Base-by-base conservation (phyloP, 1,139 yeast genomes). In the Kodamaea sp. region DNA sequence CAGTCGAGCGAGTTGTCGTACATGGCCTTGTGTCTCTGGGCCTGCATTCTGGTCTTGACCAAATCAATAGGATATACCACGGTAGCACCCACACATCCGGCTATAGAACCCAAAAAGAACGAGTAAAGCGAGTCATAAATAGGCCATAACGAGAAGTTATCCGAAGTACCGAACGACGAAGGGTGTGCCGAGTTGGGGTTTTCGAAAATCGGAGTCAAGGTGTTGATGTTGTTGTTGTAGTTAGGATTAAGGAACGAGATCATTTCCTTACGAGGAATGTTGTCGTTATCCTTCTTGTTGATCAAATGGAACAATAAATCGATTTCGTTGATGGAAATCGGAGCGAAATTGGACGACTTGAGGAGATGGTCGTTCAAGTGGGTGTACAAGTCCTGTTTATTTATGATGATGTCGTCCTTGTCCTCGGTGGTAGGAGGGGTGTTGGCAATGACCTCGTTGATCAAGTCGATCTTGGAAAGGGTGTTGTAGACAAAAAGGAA, bases 81-180 rank as follows among this genome's bases (percentile, higher is more conserved):
- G 7, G 97, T 87, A 16, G 98, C 97, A 48, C 98, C 98, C 62
- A 92, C 82, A 55, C 97, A 95, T 41, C 98, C 98, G 22, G 98
- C 97, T 35, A 90, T 73, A 3, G 97, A 89, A 19, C 98, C 98
- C 43, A 92, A 70, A 31, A 86, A 69, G 61, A 92, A 92, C 42
- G 95, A 89, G 63, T 90, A 88, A 35, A 83, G 73, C 4, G 96
- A 87, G 55, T 87, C 95, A 53, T 88, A 84, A 36, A 92, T 71
- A 23, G 76, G 76, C 73, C 73, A 69, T 41, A 70, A 63, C 8
- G 72, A 63, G 43, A 70, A 70, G 50, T 69, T 70, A 44, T 70
- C 76, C 28, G 61, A 53, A 14, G 55, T 54, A 26, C 42, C 43
- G 24, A 47, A 44, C 29, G 53, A 53, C 18, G 71, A 58, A 19